Evolutionary conservation across 345 rosid species (phyloP), one percentile per base, ranked within the genome.

Genomic region (Lepidium aucheri): DNA sequence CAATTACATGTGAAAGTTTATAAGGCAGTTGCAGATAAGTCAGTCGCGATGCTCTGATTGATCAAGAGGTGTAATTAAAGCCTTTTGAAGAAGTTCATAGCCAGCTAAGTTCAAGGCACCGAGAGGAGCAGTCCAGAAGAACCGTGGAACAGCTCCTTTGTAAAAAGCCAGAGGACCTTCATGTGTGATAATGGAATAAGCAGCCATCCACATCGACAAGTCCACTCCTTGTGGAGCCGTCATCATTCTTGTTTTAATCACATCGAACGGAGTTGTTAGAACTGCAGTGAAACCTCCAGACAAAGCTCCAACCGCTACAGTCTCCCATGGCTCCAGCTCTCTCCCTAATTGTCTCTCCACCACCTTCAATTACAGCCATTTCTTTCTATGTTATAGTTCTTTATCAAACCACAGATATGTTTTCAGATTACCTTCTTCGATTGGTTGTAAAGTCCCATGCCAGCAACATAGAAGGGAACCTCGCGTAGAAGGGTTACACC

Each of bases 31-130:
- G 49, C 9, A 41, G 20, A 17, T 10, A 55, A 8, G 32, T 69
- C 42, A 61, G 34, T 70, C 63, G n/a, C 51, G 45, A 54, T 42
- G 74, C 47, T 22, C 41, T 22, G 55, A 12, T 13, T 55, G 43
- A 18, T 54, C 34, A 0, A 38, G 26, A 26, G 64, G 75, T 54
- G 47, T 84, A 74, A 73, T 74, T 86, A 91, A 71, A 55, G 96
- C 86, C 74, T 85, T 91, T 82, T 82, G 83, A 10, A 82, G 83
- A 60, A 93, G 84, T 79, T 90, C 91, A 51, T 93, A 93, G 44
- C 97, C 98, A 1, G 97, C 98, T 50, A 93, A 93, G 77, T 93
- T 93, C 85, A 93, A 84, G 67, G 98, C 98, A 3, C 98, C 97
- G 13, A 93, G 75, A 5, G 98, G 98, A 53, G 98, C 97, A 61